These are phyloP conservation scores for Osmanthus fragrans DNA, from an alignment of 257 asterid genomes.

Conservation along the genomic window DNA sequence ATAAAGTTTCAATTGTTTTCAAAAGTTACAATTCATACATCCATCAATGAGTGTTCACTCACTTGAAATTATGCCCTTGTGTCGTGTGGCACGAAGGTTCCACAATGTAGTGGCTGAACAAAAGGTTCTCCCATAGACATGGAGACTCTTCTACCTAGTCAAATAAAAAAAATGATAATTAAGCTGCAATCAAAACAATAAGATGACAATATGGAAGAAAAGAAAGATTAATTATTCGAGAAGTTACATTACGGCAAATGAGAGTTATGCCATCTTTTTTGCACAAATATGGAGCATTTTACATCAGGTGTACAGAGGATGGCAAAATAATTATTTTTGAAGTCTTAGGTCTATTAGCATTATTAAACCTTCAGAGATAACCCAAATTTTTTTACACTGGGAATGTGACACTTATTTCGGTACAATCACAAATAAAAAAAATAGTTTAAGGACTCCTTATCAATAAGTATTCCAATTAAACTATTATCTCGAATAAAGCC, in stretches of 20 bases:
- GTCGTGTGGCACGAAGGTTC: constrained; percentile 93
- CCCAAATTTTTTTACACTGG: too few relatives aligned
- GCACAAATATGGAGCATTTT: constrained; percentile 55
- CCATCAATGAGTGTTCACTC: not conserved
- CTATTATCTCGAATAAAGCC: not conserved
- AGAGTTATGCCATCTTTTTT: constrained; percentile 72
- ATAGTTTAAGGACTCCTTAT: not conserved
- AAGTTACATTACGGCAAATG: constrained; percentile 79
- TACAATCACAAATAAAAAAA: not conserved
- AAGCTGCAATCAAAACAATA: constrained; percentile 18
- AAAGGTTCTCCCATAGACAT: constrained; percentile 95
- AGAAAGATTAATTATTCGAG: constrained; percentile 9
- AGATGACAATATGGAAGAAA: constrained; percentile 6
- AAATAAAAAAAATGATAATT: constrained; percentile 16
- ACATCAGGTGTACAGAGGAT: constrained; percentile 35
- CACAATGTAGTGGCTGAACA: constrained; percentile 92
- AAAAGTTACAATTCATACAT: too few relatives aligned
- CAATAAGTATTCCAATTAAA: not conserved
- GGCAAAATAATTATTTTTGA: not conserved
- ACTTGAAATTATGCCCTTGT: constrained; percentile 74
- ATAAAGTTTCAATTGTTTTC: too few relatives aligned
- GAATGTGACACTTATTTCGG: not conserved
- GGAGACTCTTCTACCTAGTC: constrained; percentile 83
- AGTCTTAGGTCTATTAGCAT: too few relatives aligned
- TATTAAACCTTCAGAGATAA: too few relatives aligned